These are phyloP conservation scores for Candolleomyces eurysporus DNA, from an alignment of 768 basidiomycete genomes.

Conservation along the genomic window DNA sequence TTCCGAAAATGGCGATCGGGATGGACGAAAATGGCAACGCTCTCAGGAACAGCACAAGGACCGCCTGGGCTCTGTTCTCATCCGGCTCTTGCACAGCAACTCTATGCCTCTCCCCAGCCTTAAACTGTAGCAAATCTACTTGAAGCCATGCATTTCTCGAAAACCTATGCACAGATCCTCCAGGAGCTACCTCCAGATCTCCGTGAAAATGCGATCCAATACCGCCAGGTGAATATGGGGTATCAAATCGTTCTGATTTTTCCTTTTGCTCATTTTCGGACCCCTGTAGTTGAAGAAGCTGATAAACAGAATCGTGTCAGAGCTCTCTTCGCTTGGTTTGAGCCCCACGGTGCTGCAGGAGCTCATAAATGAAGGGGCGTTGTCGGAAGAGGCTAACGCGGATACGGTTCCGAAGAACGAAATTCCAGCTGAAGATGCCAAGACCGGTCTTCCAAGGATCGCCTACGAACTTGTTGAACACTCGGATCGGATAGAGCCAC, in stretches of 20 bases:
- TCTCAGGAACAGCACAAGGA: too few relatives aligned
- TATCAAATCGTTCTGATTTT: background rate
- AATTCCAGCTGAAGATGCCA: too few relatives aligned
- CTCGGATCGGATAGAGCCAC: conserved; percentile 52
- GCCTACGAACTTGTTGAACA: conserved; percentile 56
- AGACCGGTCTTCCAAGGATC: conserved; percentile 25
- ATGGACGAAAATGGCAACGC: too few relatives aligned
- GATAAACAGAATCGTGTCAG: conserved; percentile 77
- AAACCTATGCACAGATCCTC: conserved; percentile 63
- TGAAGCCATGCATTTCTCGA: conserved; percentile 66
- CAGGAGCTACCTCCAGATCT: conserved; percentile 73
- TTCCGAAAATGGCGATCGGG: too few relatives aligned
- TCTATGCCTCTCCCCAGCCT: too few relatives aligned
- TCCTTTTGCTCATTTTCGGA: background rate
- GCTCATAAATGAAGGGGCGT: conserved; percentile 21
- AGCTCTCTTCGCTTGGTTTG: conserved; percentile 71
- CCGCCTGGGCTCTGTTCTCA: too few relatives aligned
- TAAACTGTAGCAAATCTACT: too few relatives aligned
- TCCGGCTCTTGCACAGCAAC: too few relatives aligned
- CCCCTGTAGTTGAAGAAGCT: conserved; percentile 77
- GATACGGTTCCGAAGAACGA: background rate
- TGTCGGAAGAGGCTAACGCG: background rate
- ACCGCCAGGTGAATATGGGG: conserved; percentile 57
- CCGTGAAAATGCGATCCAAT: conserved; percentile 77
- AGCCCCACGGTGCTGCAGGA: conserved; percentile 47